phyloP scores from a whole-genome alignment of 1,284 basidiomycete species.

The Exobasidium rhododendri region DNA sequence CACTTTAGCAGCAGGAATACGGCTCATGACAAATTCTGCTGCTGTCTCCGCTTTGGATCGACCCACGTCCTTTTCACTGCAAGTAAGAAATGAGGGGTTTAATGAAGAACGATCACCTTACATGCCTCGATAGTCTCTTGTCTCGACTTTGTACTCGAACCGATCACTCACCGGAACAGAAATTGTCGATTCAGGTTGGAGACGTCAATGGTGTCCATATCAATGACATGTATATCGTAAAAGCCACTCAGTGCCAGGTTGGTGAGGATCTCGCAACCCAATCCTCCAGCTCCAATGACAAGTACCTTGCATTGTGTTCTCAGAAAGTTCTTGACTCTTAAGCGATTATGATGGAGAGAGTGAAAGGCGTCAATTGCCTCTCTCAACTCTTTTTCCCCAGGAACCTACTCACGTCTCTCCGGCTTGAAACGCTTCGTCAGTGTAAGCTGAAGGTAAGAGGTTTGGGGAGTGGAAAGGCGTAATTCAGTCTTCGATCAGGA shows the following conservation, averaged over 20 bases:
- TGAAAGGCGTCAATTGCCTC: not conserved
- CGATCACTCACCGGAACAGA: conserved; percentile 68
- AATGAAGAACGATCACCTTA: too few relatives aligned
- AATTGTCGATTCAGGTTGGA: conserved; percentile 98
- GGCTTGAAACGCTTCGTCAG: conserved; percentile 36
- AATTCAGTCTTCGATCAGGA: too few relatives aligned
- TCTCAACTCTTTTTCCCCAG: conserved; percentile 1
- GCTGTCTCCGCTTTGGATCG: conserved; percentile 89
- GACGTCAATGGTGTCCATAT: conserved; percentile 99
- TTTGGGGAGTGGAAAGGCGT: too few relatives aligned
- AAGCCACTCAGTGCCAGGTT: conserved; percentile 68
- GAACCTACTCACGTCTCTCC: conserved; percentile 21
- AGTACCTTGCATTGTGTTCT: conserved; percentile 82
- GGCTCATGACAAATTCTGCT: conserved; percentile 77
- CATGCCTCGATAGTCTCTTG: too few relatives aligned
- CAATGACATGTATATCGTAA: conserved; percentile 97
- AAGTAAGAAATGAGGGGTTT: too few relatives aligned
- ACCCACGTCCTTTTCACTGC: conserved; percentile 83
- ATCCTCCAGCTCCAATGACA: conserved; percentile 68
- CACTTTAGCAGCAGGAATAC: conserved; percentile 87
- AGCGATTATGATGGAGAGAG: not conserved
- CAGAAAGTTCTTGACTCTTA: conserved; percentile 77
- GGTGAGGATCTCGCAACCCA: conserved; percentile 53
- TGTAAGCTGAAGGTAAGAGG: conserved; percentile 25
- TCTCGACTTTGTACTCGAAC: too few relatives aligned